Base-by-base conservation (phyloP, 139 green algal genomes). In the Chlamydomonas incerta region DNA sequence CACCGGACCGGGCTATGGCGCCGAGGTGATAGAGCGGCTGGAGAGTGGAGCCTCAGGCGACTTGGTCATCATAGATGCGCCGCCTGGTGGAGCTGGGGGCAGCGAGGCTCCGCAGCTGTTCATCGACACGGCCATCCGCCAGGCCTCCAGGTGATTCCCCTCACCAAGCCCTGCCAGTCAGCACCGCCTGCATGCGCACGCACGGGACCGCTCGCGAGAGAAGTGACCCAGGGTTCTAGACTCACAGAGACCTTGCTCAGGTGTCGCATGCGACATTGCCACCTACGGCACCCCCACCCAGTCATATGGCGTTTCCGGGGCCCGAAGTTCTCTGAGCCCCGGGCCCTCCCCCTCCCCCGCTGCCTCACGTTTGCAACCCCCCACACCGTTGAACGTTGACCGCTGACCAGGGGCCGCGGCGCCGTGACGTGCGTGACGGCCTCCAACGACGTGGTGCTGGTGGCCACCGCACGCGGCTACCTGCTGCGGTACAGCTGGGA, bases 401-500 rank as follows among this genome's bases (percentile, higher is more conserved):
- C 11, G 62, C 62, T 72, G 31, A 50, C 41, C 65, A 85, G 80
- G 80, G 80, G 80, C 2, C 46, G 67, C 6, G 80, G 80, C 33
- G 33, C 47, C 15, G 80, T 85, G 5, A 58, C 50, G 31, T 76
- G 66, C 23, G 80, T 76, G 5, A 58, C 80, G 1, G 80, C 67
- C 4, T 69, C 58, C 47, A 89, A 81, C 57, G 93, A 96, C n/a
- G 80, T 41, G 15, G 85, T 98, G 10, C 81, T 95, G 21, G 83
- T 98, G 34, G 95, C 92, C 33, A 98, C 96, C 24, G 91, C 90
- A 3, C 68, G 90, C 15, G 95, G 93, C 15, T 97, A 89, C 74
- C 74, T 98, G 50, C 72, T 98, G 47, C 91, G 96, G 4, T 97
- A 98, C 83, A 89, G 95, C 52, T 93, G 91, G 91, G 91, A 94